Evolutionary conservation across 768 basidiomycete genomes (phyloP), one percentile per base, ranked within the genome.

Genomic region (Gelatoporia subvermispora): DNA sequence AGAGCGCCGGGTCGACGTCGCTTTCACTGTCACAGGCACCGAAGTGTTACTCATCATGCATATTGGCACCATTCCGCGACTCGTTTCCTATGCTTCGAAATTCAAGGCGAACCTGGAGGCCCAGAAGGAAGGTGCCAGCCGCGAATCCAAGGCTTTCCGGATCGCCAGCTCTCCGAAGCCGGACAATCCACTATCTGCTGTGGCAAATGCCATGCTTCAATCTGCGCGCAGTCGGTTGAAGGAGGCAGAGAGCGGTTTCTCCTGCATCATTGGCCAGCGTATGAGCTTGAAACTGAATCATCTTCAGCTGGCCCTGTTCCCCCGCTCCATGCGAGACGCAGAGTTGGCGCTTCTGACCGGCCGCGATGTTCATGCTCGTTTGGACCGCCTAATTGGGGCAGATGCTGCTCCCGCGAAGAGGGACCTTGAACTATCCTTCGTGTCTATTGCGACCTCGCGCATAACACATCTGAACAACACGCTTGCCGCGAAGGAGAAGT

Each of bases 141-240:
- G 81, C 35, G 88, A 91, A 66, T 92, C 90, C 1, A 76, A 76
- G 50, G 82, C 84, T 1, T 93, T 88, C 73, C 74, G 85, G 20
- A 74, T 77, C n/a, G 80, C 81, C 13, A 78, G 78, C n/a, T 71
- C 75, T 4, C 83, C 85, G 4, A 84, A 79, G 58, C 86, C 86
- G 7, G 84, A 84, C 43, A 91, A 90, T 54, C 83, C 90, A 2
- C 70, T 93, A 15, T 88, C 88, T 1, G 80, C 85, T 11, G 88
- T 93, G n/a, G 90, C 91, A 1, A 81, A 87, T 53, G 87, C 89
- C 24, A 88, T 92, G 81, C 65, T 93, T 35, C 72, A 77, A 47
- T 86, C 88, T 0, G 86, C 90, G 22, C 77, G 81, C 36, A 81
- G 71, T 37, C 78, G 81, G 18, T 78, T 90, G 65, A 83, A 78